Conservation (phyloP, 257 asterid species). For the Hygrophila difformis region DNA sequence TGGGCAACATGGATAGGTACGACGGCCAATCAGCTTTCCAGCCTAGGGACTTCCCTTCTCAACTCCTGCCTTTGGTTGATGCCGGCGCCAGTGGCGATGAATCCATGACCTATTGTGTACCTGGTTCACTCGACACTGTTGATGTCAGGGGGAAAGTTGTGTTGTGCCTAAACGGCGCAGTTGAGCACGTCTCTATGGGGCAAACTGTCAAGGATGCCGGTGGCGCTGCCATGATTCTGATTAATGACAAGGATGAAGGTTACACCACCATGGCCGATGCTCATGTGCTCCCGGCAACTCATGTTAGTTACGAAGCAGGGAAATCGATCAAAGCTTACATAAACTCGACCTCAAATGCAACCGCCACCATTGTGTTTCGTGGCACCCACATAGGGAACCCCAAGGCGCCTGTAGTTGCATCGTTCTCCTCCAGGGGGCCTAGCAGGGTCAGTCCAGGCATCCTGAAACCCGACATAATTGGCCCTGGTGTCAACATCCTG, state of each 20-base stretch:
- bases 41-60: too few species aligned
- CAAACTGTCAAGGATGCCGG: too few species aligned
- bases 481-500: slow-evolving; percentile 42
- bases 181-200: too few species aligned
- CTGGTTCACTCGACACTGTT: too few species aligned
- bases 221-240: slow-evolving; percentile 39
- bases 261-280: slow-evolving; percentile 28
- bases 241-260: slow-evolving; percentile 24
- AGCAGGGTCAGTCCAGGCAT: slow-evolving; percentile 37
- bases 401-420: slow-evolving; percentile 25
- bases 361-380: slow-evolving; percentile 21
- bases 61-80: too few species aligned
- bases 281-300: slow-evolving; percentile 39
- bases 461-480: slow-evolving; percentile 42
- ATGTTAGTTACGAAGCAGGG: slow-evolving; percentile 29
- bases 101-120: too few species aligned
- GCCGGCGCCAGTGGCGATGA: too few species aligned
- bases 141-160: too few species aligned
- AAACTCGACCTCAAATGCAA: slow-evolving; percentile 26
- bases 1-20: too few species aligned
- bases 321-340: slow-evolving; percentile 23
- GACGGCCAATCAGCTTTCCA: too few species aligned
- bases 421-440: slow-evolving; percentile 46
- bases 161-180: too few species aligned
- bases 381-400: slow-evolving; percentile 28